These are phyloP conservation scores for Puccinia novopanici DNA, from an alignment of 1,284 basidiomycete species.

Conservation along the genomic window DNA sequence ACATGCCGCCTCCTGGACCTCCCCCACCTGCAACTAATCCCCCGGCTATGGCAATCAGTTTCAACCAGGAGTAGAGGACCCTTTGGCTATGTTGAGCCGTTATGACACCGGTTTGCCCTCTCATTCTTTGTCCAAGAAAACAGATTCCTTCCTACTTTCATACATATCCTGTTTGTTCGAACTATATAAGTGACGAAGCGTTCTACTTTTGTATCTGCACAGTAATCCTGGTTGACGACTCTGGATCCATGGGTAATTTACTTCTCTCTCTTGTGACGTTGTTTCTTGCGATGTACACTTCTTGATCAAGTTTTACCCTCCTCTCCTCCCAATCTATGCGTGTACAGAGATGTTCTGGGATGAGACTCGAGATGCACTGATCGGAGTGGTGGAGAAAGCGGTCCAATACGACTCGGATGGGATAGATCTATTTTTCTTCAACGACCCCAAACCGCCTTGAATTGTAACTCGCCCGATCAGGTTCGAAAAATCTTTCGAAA, in stretches of 20 bases:
- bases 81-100: constrained; percentile 53
- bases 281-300: constrained; percentile 1
- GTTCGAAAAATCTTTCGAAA: constrained; percentile 51
- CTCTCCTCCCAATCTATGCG: not conserved
- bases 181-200: not conserved
- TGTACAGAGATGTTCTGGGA: constrained; percentile 56
- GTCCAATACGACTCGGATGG: constrained; percentile 53
- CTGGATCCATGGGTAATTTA: constrained; percentile 52
- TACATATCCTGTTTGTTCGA: too few species aligned
- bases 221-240: constrained; percentile 54
- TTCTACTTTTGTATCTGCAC: not conserved
- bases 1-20: constrained; percentile 52
- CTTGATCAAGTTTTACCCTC: not conserved
- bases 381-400: constrained; percentile 52
- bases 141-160: not conserved
- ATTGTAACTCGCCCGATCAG: constrained; percentile 49
- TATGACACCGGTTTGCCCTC: constrained; percentile 52
- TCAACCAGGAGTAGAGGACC: constrained; percentile 51
- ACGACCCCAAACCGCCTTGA: constrained; percentile 49
- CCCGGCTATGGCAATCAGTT: constrained; percentile 14
- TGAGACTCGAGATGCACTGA: constrained; percentile 52
- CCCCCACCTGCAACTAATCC: constrained; percentile 40
- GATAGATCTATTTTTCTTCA: constrained; percentile 54
- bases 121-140: not conserved
- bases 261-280: not conserved